A percentile compares a stretch with the other conserved stretches of the same genome.
phyloP scores from a whole-genome alignment of 495 filamentous ascomycete genomes.

The Xeromyces bisporus region DNA sequence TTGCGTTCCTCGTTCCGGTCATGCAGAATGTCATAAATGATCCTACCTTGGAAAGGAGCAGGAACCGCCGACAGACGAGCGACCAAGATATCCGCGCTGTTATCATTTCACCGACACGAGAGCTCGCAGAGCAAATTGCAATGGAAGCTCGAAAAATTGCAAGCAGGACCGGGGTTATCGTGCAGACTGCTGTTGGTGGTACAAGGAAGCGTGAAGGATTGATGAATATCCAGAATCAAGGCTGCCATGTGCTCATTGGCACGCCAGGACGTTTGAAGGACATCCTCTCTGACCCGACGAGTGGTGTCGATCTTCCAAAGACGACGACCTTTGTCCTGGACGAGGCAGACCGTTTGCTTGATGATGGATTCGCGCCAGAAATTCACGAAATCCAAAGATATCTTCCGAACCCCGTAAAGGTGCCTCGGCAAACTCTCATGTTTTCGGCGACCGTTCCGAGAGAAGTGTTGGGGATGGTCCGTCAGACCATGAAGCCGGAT shows the following conservation, averaged over 20 bases:
- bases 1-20: constrained; percentile 65
- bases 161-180: constrained; percentile 45
- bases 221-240: constrained; percentile 42
- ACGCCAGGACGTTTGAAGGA: constrained; percentile 85
- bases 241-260: constrained; percentile 80
- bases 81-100: constrained; percentile 84
- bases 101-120: constrained; percentile 85
- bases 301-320: constrained; percentile 51
- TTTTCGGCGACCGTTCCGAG: constrained; percentile 84
- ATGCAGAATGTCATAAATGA: constrained; percentile 54
- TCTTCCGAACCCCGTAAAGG: constrained; percentile 43
- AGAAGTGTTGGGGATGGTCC: constrained; percentile 67
- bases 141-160: constrained; percentile 62
- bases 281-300: constrained; percentile 51
- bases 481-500: constrained; percentile 46
- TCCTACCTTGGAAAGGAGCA: constrained; percentile 28
- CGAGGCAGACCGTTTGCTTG: constrained; percentile 84
- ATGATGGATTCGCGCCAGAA: constrained; percentile 72
- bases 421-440: constrained; percentile 73
- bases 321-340: constrained; percentile 75
- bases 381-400: constrained; percentile 49
- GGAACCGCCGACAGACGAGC: constrained; percentile 14
- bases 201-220: constrained; percentile 53
- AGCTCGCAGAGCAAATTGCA: constrained; percentile 89
- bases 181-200: constrained; percentile 82